These are phyloP conservation scores for Tetrahymena malaccensis DNA, from an alignment of 73 alveolate genomes.

Conservation along the genomic window DNA sequence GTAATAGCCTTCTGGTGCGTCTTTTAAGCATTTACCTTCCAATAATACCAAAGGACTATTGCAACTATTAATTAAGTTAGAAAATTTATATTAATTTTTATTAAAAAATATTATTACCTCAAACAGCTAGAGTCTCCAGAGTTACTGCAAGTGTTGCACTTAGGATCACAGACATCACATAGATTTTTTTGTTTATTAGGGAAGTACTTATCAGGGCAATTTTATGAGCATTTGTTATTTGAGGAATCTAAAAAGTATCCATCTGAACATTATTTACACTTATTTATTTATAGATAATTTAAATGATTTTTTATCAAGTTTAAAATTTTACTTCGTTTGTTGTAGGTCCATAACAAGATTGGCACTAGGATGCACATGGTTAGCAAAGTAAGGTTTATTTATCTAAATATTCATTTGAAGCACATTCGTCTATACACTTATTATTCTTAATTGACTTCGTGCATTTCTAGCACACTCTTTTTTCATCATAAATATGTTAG, in stretches of 20 bases:
- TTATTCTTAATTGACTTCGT: not conserved
- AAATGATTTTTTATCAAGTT: not conserved
- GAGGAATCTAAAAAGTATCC: not conserved
- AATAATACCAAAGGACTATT: not conserved
- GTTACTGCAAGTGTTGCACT: not conserved
- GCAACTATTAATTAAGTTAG: not conserved
- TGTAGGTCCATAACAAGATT: not conserved
- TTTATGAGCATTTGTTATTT: not conserved
- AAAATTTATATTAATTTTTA: no score
- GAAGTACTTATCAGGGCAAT: not conserved
- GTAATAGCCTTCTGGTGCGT: not conserved
- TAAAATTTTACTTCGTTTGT: not conserved
- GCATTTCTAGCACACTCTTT: not conserved
- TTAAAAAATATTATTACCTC: no score
- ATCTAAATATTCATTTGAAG: not conserved
- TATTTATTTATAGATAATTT: not conserved
- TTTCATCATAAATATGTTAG: not conserved
- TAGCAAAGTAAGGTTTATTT: not conserved
- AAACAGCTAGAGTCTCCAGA: not conserved
- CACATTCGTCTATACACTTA: not conserved
- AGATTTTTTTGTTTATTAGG: not conserved
- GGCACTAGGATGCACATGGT: not conserved
- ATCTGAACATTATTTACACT: not conserved
- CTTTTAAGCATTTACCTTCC: not conserved
- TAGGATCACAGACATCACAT: not conserved